Evolutionary conservation across 495 filamentous ascomycete species (phyloP).

Genomic region (Aspergillus sparsus): DNA sequence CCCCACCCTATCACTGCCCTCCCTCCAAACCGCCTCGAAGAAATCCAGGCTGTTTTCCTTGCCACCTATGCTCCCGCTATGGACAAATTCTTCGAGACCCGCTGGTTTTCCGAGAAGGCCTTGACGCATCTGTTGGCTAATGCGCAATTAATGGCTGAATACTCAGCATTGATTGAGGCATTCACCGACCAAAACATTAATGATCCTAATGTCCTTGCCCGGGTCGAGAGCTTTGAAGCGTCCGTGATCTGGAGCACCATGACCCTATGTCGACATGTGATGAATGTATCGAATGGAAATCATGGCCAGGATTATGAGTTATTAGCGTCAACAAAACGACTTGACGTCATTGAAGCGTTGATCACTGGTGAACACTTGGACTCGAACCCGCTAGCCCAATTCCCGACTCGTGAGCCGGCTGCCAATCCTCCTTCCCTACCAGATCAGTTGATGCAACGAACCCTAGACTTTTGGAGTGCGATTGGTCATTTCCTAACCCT

Average conservation of each 20-base stretch:
- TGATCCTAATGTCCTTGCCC: constrained; percentile 45
- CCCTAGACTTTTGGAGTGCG: constrained; percentile 78
- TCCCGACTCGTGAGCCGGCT: constrained; percentile 42
- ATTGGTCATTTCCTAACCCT: constrained; percentile 72
- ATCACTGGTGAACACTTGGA: constrained; percentile 66
- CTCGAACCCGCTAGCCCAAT: constrained; percentile 55
- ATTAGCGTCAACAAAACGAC: constrained; percentile 61
- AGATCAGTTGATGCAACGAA: constrained; percentile 57
- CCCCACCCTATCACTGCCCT: constrained; percentile 58
- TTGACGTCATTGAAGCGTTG: constrained; percentile 74
- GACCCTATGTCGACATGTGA: constrained; percentile 48
- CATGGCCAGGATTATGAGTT: constrained; percentile 53
- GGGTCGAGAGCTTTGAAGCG: constrained; percentile 64
- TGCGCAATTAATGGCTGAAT: constrained; percentile 59
- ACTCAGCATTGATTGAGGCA: constrained; percentile 59
- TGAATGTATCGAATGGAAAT: constrained; percentile 39
- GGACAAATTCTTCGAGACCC: constrained; percentile 79
- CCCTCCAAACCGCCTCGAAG: constrained; percentile 56
- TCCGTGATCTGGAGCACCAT: constrained; percentile 71
- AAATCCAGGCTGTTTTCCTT: constrained; percentile 72
- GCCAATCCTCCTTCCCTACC: constrained; percentile 42
- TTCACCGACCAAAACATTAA: constrained; percentile 46
- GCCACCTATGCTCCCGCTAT: constrained; percentile 77
- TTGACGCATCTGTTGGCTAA: constrained; percentile 57
- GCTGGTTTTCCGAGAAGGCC: constrained; percentile 68